Evolutionary conservation across 257 asterid genomes (phyloP), one percentile per base, ranked within the genome.

Genomic region (Leonotis leonurus): DNA sequence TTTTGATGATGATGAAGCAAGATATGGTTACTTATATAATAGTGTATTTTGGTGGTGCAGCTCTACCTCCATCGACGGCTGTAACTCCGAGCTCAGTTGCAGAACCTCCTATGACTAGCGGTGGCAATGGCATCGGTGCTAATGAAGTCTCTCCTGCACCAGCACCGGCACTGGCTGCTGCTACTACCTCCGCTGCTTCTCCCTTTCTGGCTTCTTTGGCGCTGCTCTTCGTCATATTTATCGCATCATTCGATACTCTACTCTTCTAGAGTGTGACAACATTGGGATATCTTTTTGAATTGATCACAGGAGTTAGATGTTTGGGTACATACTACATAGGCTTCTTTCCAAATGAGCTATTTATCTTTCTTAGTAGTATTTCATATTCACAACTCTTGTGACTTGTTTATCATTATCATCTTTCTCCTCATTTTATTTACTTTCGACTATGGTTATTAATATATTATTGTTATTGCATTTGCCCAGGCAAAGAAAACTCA

Each of bases 91-190:
- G 67, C 76, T 29, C 68, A 40, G 80, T 45, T 9, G 67, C 58
- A 3, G 76, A 53, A 10, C 2, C 73, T 41, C 73, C 79, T 10
- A 5, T 48, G 8, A 6, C 49, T 3, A 2, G 58, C 36, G n/a
- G 52, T n/a, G n/a, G n/a, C n/a, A n/a, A n/a, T n/a, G n/a, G n/a
- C 32, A 9, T 60, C 9, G 90, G 80, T 16, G 56, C 79, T 13
- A 68, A 1, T 35, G 87, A 44, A 17, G 70, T 29, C 26, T 56
- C 86, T n/a, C n/a, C n/a, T n/a, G n/a, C n/a, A 35, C 85, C 91
- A 0, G 73, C 75, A 12, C 75, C 87, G 0, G 72, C 86, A 16
- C 83, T 79, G 0, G 71, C 86, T 0, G 73, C 75, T 12, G 29
- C 75, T 0, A 71, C 76, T 12, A 24, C 48, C 29, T 70, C 83